phyloP scores from a whole-genome alignment of 2,329 filamentous ascomycete genomes.

The Diaporthe capsici region DNA sequence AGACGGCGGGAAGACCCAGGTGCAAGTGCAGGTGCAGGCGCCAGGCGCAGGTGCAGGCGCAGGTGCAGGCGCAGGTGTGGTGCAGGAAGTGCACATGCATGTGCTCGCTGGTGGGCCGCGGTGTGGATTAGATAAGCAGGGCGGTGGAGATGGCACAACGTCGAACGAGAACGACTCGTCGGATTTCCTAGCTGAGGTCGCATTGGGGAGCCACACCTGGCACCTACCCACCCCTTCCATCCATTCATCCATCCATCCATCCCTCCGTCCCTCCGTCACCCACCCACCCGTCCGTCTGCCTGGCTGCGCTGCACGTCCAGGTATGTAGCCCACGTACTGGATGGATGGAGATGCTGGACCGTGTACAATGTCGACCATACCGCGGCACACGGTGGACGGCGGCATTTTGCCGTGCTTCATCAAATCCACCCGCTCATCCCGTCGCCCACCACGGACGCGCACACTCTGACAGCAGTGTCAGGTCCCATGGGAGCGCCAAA shows the following conservation, averaged over 20 bases:
- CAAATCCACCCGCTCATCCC: conserved; percentile 5
- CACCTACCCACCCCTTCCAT: background rate
- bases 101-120: conserved; percentile 1
- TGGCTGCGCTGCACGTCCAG: background rate
- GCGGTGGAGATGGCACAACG: background rate
- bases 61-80: background rate
- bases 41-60: conserved; percentile 3
- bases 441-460: background rate
- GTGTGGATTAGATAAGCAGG: conserved; percentile 16
- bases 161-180: conserved; percentile 30
- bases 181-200: conserved; percentile 7
- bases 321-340: background rate
- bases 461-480: conserved; percentile 16
- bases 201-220: background rate
- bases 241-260: background rate
- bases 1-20: conserved; percentile 8
- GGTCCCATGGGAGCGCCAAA: conserved; percentile 9
- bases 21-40: conserved; percentile 3
- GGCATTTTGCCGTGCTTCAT: background rate
- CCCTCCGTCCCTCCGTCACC: conserved; percentile 8
- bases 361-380: background rate
- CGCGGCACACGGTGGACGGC: background rate
- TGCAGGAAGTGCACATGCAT: conserved; percentile 8
- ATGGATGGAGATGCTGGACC: background rate
- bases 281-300: background rate